Base-by-base conservation (phyloP, 1,284 basidiomycete genomes). In the Ustilago trichophora region DNA sequence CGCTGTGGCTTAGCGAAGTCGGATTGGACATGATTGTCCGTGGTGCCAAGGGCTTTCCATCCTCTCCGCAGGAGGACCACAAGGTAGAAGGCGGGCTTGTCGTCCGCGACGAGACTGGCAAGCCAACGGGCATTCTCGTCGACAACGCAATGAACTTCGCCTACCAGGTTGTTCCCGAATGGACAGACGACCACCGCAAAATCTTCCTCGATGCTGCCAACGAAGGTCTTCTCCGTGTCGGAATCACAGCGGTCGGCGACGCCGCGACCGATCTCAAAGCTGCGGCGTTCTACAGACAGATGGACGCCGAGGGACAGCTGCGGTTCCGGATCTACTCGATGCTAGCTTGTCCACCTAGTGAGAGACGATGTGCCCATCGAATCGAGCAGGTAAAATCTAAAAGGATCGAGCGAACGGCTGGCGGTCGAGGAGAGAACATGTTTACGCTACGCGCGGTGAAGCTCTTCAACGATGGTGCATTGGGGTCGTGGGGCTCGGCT, bases 401-500 rank as follows among this genome's bases (percentile, higher is more conserved):
- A 26, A 13, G 13, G 12, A 12, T 3, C 25, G 21, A 22, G 7
- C 6, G 13, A 1, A 12, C 10, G 16, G 24, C 35, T 16, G 12
- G 3, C 32, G 29, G 11, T 25, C 29, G 12, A 13, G 32, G 11
- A 7, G 13, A 32, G 2, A 19, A n/a, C 26, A 60, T 49, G 47
- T 64, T 70, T n/a, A 58, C 60, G 6, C 22, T 62, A 33, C 67
- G 76, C 2, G 71, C 77, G 40, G 85, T 95, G 72, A 97, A 96
- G 82, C 85, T 96, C 2, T 90, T 91, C 76, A 86, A 88, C 0
- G 91, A 93, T 71, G 90, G 90, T 16, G 93, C 94, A 1, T 85
- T 97, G 2, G 93, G 93, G 0, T 92, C 90, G 1, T 92, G 91
- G 86, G 93, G 93, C 4, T 92, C 93, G 0, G 93, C 93, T 0